These are phyloP conservation scores for Neurospora sp. DNA, from an alignment of 495 filamentous ascomycete genomes.

Conservation along the genomic window DNA sequence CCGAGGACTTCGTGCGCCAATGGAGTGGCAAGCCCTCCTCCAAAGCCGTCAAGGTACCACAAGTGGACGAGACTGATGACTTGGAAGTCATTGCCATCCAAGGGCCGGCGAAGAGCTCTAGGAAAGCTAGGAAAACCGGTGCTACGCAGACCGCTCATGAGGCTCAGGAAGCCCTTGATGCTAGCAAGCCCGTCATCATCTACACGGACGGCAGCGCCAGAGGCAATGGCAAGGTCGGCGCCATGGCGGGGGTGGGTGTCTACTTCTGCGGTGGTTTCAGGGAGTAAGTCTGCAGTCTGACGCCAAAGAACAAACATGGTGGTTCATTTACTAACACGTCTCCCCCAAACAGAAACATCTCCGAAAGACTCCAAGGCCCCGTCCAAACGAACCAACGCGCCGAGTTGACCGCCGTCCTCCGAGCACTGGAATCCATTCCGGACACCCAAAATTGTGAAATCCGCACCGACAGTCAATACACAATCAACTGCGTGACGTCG, in stretches of 20 bases:
- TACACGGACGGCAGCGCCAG: constrained; percentile 85
- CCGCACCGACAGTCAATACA: constrained; percentile 74
- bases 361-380: constrained; percentile 63
- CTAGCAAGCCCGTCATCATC: constrained; percentile 47
- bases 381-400: constrained; percentile 91
- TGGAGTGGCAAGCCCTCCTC: constrained; percentile 12
- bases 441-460: constrained; percentile 51
- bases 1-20: constrained; percentile 40
- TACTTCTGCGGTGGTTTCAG: constrained; percentile 71
- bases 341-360: constrained; percentile 50
- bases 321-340: not conserved
- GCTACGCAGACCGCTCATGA: not conserved
- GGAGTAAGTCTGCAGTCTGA: constrained; percentile 32
- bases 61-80: constrained; percentile 21
- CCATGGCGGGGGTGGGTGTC: constrained; percentile 77
- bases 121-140: constrained; percentile 45
- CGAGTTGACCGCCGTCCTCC: constrained; percentile 78
- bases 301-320: not conserved
- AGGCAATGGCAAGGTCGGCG: constrained; percentile 62
- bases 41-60: constrained; percentile 13
- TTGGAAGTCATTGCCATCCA: constrained; percentile 30
- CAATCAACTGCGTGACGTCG: constrained; percentile 78
- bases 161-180: constrained; percentile 17
- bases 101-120: constrained; percentile 46
- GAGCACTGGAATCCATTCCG: constrained; percentile 63